These are phyloP conservation scores for Neonothopanus nambi DNA, from an alignment of 1,284 basidiomycete genomes.

Conservation along the genomic window DNA sequence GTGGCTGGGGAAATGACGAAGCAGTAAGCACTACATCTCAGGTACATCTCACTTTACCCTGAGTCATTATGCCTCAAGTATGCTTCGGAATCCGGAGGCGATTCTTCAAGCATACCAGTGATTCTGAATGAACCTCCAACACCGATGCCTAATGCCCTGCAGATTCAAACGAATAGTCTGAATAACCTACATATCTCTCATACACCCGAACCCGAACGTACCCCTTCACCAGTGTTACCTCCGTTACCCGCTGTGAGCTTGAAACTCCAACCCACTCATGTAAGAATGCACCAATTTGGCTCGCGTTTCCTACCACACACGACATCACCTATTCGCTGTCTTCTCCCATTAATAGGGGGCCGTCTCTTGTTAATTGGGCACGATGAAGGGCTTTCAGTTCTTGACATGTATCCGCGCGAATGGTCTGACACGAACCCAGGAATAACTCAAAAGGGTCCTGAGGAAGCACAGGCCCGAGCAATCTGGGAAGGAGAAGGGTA, in stretches of 20 bases:
- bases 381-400: constrained; percentile 72
- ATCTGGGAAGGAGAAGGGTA: constrained; percentile 80
- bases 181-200: constrained; percentile 24
- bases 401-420: constrained; percentile 75
- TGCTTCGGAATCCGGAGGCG: neutral
- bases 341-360: constrained; percentile 67
- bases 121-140: constrained; percentile 24
- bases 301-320: constrained; percentile 83
- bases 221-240: constrained; percentile 36
- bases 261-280: constrained; percentile 55
- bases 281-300: constrained; percentile 73
- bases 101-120: constrained; percentile 15
- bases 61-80: neutral
- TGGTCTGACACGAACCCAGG: constrained; percentile 47
- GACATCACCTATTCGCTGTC: constrained; percentile 65
- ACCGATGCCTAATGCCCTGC: constrained; percentile 29
- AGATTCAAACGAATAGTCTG: constrained; percentile 46
- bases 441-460: constrained; percentile 57
- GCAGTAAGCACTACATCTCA: constrained; percentile 7
- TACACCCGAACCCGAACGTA: constrained; percentile 29
- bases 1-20: constrained; percentile 64
- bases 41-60: neutral
- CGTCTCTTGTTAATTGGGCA: constrained; percentile 71
- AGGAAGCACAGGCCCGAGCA: constrained; percentile 62
- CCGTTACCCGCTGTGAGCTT: constrained; percentile 51